These are phyloP conservation scores for Dendrobium officinale DNA, from an alignment of 106 monocot genomes.

Conservation along the genomic window DNA sequence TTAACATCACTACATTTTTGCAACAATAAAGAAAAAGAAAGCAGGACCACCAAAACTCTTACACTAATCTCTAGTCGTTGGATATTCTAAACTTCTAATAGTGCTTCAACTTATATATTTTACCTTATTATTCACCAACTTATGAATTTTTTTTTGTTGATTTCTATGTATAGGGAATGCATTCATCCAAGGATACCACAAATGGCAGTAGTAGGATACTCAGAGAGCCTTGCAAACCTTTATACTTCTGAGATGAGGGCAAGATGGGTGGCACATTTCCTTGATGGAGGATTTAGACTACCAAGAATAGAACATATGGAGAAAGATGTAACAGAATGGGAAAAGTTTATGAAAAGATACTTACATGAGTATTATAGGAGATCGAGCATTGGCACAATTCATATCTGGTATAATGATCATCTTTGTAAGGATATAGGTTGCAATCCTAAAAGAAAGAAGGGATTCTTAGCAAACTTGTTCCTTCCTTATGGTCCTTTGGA, in stretches of 20 bases:
- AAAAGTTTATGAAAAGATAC: constrained; percentile 34
- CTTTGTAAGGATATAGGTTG: constrained; percentile 59
- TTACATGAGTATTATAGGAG: constrained; percentile 15
- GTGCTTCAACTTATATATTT: neutral
- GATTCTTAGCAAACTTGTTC: constrained; percentile 48
- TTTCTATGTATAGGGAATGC: constrained; percentile 27
- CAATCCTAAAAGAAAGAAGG: constrained; percentile 49
- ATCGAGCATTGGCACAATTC: constrained; percentile 25
- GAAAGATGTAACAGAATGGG: constrained; percentile 35
- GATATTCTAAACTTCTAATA: too few species aligned
- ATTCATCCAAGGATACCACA: constrained; percentile 72
- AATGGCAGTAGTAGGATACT: constrained; percentile 58
- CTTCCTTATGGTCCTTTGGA: constrained; percentile 54
- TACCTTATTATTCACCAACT: too few species aligned
- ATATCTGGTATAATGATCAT: constrained; percentile 61
- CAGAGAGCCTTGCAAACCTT: constrained; percentile 44
- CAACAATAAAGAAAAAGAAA: too few species aligned
- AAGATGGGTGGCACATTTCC: constrained; percentile 52
- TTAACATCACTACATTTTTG: too few species aligned
- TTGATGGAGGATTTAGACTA: constrained; percentile 44
- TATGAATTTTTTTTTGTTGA: neutral
- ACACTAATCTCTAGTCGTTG: too few species aligned
- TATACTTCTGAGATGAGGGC: constrained; percentile 49
- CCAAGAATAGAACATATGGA: constrained; percentile 57
- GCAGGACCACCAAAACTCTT: too few species aligned